phyloP scores from a whole-genome alignment of 164 flowering plant species.

The Stephania cephalantha region DNA sequence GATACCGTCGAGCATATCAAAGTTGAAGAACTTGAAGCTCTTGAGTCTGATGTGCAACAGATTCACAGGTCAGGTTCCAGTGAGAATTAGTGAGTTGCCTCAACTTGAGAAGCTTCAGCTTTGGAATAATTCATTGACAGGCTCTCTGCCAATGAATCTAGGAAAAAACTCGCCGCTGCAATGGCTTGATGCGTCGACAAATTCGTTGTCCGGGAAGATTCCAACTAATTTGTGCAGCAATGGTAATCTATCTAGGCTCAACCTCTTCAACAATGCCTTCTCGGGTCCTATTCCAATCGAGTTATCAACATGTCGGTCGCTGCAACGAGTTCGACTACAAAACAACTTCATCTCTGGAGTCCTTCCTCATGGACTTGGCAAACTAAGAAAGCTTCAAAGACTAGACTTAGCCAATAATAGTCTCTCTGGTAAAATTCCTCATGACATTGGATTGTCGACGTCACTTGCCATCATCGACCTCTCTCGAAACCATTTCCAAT shows the following conservation, averaged over 20 bases:
- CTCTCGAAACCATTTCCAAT: constrained; percentile 59
- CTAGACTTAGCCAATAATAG: constrained; percentile 74
- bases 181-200: constrained; percentile 88
- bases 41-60: constrained; percentile 76
- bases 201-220: constrained; percentile 67
- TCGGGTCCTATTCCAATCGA: constrained; percentile 60
- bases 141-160: constrained; percentile 64
- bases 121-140: constrained; percentile 87
- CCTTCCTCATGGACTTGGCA: constrained; percentile 77
- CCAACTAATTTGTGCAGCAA: constrained; percentile 54
- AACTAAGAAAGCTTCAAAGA: constrained; percentile 59
- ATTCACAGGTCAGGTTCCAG: constrained; percentile 61
- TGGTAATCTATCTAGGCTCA: constrained; percentile 82
- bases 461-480: constrained; percentile 82
- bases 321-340: constrained; percentile 77
- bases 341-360: constrained; percentile 67
- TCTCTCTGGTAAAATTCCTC: constrained; percentile 68
- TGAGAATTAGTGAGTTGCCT: constrained; percentile 39
- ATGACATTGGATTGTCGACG: constrained; percentile 51
- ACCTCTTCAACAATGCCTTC: constrained; percentile 83
- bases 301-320: constrained; percentile 50
- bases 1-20: constrained; percentile 54
- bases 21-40: constrained; percentile 54
- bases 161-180: constrained; percentile 63
- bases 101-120: constrained; percentile 66